phyloP scores from a whole-genome alignment of 2,329 filamentous ascomycete genomes.

The Aspergillus fructus region DNA sequence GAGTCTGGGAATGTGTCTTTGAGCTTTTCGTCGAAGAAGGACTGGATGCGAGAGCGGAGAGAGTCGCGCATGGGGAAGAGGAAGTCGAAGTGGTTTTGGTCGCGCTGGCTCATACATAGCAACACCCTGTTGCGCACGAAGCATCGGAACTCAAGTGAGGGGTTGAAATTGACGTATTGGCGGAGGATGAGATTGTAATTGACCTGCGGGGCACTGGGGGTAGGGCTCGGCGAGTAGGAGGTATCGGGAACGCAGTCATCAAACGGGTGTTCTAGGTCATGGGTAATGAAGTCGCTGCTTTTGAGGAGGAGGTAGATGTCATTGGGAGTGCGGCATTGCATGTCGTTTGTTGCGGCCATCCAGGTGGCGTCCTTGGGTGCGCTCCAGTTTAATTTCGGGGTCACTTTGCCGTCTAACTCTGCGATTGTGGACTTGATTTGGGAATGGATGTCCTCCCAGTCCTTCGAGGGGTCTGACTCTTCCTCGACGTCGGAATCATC shows the following conservation, averaged over 20 bases:
- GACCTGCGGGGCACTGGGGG: constrained; percentile 47
- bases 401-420: constrained; percentile 80
- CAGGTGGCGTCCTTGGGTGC: constrained; percentile 93
- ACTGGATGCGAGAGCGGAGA: constrained; percentile 66
- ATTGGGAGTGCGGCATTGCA: constrained; percentile 84
- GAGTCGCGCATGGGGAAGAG: constrained; percentile 66
- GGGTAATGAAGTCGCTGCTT: constrained; percentile 89
- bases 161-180: constrained; percentile 84
- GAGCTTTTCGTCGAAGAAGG: constrained; percentile 75
- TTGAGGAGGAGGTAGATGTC: constrained; percentile 94
- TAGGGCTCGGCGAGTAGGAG: constrained; percentile 12
- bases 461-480: constrained; percentile 54
- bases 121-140: constrained; percentile 83
- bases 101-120: constrained; percentile 81
- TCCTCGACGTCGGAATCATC: constrained; percentile 59
- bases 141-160: constrained; percentile 89
- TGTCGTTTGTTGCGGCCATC: constrained; percentile 83
- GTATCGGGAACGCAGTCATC: constrained; percentile 62
- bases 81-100: constrained; percentile 88
- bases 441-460: constrained; percentile 71
- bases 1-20: constrained; percentile 77
- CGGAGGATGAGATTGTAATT: constrained; percentile 80
- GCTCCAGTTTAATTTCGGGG: constrained; percentile 96
- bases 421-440: constrained; percentile 73
- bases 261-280: constrained; percentile 91